Base-by-base conservation (phyloP, 495 filamentous ascomycete genomes). In the Hypoxylon crocopeplum region DNA sequence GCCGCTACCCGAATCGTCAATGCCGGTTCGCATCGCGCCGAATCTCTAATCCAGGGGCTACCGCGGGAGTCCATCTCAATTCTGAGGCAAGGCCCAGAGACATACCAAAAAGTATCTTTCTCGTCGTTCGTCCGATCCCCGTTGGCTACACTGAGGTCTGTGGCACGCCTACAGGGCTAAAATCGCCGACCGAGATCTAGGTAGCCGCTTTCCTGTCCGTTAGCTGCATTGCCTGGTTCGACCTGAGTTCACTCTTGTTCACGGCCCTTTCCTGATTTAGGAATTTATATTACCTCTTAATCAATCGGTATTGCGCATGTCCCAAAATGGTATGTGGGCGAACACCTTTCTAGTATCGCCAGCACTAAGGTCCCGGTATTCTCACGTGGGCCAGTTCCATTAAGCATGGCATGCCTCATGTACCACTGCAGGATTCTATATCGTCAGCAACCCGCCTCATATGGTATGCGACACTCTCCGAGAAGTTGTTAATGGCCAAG, bases 181-280 rank as follows among this genome's bases (percentile, higher is more conserved):
- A 64, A 64, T 59, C 55, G 50, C 61, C 61, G 55, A 64, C 45
- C 45, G 55, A 64, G 61, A 64, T 64, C 61, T 59, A 34, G 45
- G 32, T 45, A 36, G 46, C 38, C 50, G 45, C 21, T 37, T 49
- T 39, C 27, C 37, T 55, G 34, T 21, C 55, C 46, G 38, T 47
- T 25, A 52, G 38, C 48, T 53, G 25, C 21, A 25, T 47, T 33
- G 58, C 24, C 34, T 50, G 45, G 55, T 45, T 56, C 50, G 34
- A 27, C 16, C 44, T 27, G 21, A 50, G 39, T 41, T 33, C 46
- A 46, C 40, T 56, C 54, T 34, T 45, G 21, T 36, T 39, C 19
- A 40, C 27, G 32, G 30, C 20, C 49, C 17, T 56, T 51, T 59
- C 49, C 61, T 50, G 33, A 55, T 59, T 40, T 7, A 49, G 44